Evolutionary conservation across 2,329 filamentous ascomycete genomes (phyloP).

Genomic region (Ophiostoma tasmaniense): DNA sequence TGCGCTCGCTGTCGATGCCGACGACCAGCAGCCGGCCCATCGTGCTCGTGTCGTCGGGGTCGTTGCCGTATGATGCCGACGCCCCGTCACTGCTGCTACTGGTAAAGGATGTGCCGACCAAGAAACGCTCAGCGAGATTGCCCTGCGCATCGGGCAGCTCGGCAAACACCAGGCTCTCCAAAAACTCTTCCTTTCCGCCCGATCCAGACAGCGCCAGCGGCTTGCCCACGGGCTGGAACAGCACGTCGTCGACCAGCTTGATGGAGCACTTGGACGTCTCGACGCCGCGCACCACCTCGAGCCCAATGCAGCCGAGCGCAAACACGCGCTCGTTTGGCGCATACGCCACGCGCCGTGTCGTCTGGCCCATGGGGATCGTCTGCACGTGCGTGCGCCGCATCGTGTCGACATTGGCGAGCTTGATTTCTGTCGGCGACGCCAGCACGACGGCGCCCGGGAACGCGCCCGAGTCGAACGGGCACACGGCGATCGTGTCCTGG

Average conservation of each 20-base stretch:
- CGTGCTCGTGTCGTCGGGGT: constrained; percentile 35
- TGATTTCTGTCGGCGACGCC: constrained; percentile 66
- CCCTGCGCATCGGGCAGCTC: constrained; percentile 55
- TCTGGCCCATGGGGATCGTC: constrained; percentile 68
- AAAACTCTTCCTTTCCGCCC: constrained; percentile 51
- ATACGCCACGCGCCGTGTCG: constrained; percentile 79
- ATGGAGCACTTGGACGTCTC: constrained; percentile 76
- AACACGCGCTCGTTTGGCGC: constrained; percentile 72
- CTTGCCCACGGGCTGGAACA: constrained; percentile 68
- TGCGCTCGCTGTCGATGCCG: constrained; percentile 67
- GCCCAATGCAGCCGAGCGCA: constrained; percentile 75
- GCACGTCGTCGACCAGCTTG: constrained; percentile 80
- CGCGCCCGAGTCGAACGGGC: constrained; percentile 70
- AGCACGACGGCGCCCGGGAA: constrained; percentile 76
- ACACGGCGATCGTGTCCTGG: constrained; percentile 73
- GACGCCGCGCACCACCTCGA: constrained; percentile 59
- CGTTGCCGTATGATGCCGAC: constrained; percentile 65
- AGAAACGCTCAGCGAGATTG: constrained; percentile 62
- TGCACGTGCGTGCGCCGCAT: constrained; percentile 84
- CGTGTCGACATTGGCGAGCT: constrained; percentile 72
- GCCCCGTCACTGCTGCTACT: constrained; percentile 41
- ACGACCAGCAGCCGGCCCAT: constrained; percentile 30
- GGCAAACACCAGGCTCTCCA: constrained; percentile 76
- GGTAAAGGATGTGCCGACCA: constrained; percentile 82
- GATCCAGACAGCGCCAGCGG: constrained; percentile 52